Base-by-base conservation (phyloP, 768 basidiomycete species). In the Termitomyces sp. region DNA sequence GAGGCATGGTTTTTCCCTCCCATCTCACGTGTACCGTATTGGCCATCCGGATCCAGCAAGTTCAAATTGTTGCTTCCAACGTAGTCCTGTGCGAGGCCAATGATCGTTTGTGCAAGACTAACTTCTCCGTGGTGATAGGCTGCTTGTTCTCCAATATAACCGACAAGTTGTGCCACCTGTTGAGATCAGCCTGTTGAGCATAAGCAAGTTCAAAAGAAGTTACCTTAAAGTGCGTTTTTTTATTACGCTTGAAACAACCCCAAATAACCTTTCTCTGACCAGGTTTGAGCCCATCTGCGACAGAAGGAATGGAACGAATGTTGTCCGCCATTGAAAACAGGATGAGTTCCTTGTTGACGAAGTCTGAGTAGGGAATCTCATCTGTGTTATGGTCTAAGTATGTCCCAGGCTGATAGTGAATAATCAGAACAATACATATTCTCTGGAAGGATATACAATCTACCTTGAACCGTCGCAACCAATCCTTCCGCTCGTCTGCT, bases 321-420 rank as follows among this genome's bases (percentile, higher is more conserved):
- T 98, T 98, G 67, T 99, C 97, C 4, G 97, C 97, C 93, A 98
- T 98, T 1, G 97, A 99, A 80, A 98, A 99, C 27, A 98, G 79
- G 58, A 99, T 98, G 45, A 99, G 74, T 67, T 99, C 97, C 72
- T 86, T 92, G 78, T 99, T 98, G 75, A 99, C 96, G 69, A 99
- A 99, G 65, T 99, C 95, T 1, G 88, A 82, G 68, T 86, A 91
- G 0, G 91, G 83, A 59, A 99, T 90, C 64, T 92, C 86, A 44
- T 88, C 84, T 32, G 90, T 80, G 56, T 86, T 82, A 70, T 99
- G 96, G 67, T 98, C 86, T 48, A 99, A 77, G 71, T 79, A 98
- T 1, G 97, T 98, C 28, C 97, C 97, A 40, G 95, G 92, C 91
- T 95, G 61, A 44, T 19, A 11, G 40, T 46, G 27, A 10, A 56